phyloP scores from a whole-genome alignment of 2,329 filamentous ascomycete species.

The Xylaria sp. region DNA sequence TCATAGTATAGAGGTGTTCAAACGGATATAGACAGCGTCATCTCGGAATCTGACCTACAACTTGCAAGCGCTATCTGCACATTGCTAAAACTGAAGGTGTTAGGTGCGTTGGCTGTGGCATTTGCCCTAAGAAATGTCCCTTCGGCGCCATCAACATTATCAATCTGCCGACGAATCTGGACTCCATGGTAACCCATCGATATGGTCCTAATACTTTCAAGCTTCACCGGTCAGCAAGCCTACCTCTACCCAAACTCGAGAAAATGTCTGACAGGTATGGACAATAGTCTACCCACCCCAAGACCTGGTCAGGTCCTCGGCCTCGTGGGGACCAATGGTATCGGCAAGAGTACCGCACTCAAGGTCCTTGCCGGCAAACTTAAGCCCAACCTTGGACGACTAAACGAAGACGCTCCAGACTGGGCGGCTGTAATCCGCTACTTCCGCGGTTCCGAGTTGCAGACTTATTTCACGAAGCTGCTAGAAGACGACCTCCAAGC shows the following conservation, averaged over 20 bases:
- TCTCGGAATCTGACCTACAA: not conserved
- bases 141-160: slow-evolving; percentile 2
- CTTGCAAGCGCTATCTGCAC: not conserved
- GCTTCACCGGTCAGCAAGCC: slow-evolving; percentile 6
- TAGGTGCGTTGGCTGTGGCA: slow-evolving; percentile 3
- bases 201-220: not conserved
- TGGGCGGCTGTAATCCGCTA: slow-evolving; percentile 3
- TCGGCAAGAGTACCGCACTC: slow-evolving; percentile 4
- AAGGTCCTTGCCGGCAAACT: slow-evolving; percentile 6
- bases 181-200: not conserved
- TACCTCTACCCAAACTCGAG: not conserved
- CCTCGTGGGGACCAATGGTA: slow-evolving; percentile 3
- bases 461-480: slow-evolving; percentile 6
- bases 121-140: slow-evolving; percentile 6
- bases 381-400: not conserved
- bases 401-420: not conserved
- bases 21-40: not conserved
- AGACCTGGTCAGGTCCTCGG: not conserved
- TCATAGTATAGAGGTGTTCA: not conserved
- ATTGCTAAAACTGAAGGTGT: not conserved
- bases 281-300: not conserved
- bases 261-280: slow-evolving; percentile 6
- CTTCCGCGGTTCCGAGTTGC: slow-evolving; percentile 5
- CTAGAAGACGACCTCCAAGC: slow-evolving; percentile 4
- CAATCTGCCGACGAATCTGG: slow-evolving; percentile 1